phyloP scores from a whole-genome alignment of 768 basidiomycete genomes.

The Lactifluus subvellereus region DNA sequence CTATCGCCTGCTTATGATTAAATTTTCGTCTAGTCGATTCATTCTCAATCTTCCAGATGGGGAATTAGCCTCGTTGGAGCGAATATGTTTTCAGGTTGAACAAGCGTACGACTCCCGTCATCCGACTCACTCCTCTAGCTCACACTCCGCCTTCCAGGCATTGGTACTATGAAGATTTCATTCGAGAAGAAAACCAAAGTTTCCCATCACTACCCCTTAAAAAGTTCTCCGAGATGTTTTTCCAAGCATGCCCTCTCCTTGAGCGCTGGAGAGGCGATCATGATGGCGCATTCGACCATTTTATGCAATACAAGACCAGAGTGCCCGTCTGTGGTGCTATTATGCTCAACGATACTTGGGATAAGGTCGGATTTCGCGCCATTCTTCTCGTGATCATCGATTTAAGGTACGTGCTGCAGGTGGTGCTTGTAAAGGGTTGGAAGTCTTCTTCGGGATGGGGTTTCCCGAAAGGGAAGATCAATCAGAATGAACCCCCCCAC shows the following conservation, averaged over 20 bases:
- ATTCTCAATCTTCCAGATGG: conserved; percentile 93
- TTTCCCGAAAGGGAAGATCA: conserved; percentile 99
- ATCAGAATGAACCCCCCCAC: conserved; percentile 79
- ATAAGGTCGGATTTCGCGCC: conserved; percentile 58
- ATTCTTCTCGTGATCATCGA: conserved; percentile 15
- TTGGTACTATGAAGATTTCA: conserved; percentile 99
- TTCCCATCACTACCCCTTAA: conserved; percentile 87
- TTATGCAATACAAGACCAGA: conserved; percentile 94
- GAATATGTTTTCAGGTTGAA: conserved; percentile 98
- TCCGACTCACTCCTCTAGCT: conserved; percentile 10
- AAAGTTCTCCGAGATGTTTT: conserved; percentile 89
- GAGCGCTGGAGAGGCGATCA: conserved; percentile 81
- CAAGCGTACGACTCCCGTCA: conserved; percentile 71
- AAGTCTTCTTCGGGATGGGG: conserved; percentile 96
- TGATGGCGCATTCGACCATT: conserved; percentile 78
- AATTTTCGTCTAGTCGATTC: conserved; percentile 60
- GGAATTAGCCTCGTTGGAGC: conserved; percentile 85
- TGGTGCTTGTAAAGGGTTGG: conserved; percentile 97
- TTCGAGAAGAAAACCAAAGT: conserved; percentile 83
- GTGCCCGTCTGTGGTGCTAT: conserved; percentile 98
- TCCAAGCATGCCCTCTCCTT: conserved; percentile 77
- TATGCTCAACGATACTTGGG: conserved; percentile 86
- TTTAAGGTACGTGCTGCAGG: conserved; percentile 43
- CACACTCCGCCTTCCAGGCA: conserved; percentile 50
- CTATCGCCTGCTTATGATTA: conserved; percentile 20